These are phyloP conservation scores for Garcia nutans DNA, from an alignment of 345 rosid species.

Conservation along the genomic window DNA sequence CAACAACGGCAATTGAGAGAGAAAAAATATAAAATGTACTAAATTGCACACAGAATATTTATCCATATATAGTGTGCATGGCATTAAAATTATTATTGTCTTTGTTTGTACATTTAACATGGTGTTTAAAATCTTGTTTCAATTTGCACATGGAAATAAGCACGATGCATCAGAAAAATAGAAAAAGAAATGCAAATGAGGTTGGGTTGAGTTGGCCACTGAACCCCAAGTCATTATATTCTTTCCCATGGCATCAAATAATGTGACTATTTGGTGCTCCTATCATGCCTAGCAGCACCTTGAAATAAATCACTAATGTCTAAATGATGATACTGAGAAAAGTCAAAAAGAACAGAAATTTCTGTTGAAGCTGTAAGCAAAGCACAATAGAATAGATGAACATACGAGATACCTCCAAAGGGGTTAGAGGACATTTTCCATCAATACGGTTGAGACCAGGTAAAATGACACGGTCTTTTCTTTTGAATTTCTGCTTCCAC, in stretches of 20 bases:
- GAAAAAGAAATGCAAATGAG: not conserved
- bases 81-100: not conserved
- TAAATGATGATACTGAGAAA: not conserved
- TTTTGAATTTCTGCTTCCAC: slow-evolving; percentile 89
- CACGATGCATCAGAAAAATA: not conserved
- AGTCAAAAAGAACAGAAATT: not conserved
- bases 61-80: not conserved
- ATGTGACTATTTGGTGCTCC: not conserved
- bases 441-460: slow-evolving; percentile 76
- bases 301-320: not conserved
- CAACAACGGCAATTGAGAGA: too few species aligned
- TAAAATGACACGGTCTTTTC: slow-evolving; percentile 53
- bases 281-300: not conserved
- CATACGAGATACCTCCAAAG: slow-evolving; percentile 67
- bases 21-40: not conserved
- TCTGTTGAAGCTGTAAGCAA: not conserved
- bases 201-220: not conserved
- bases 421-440: slow-evolving; percentile 95
- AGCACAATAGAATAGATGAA: not conserved
- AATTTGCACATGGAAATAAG: not conserved
- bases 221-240: not conserved
- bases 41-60: not conserved
- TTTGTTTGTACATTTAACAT: not conserved
- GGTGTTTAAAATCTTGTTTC: not conserved
- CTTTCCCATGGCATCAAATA: not conserved